Evolutionary conservation across 2,329 filamentous ascomycete genomes (phyloP).

Genomic region (Aspergillus sp.): DNA sequence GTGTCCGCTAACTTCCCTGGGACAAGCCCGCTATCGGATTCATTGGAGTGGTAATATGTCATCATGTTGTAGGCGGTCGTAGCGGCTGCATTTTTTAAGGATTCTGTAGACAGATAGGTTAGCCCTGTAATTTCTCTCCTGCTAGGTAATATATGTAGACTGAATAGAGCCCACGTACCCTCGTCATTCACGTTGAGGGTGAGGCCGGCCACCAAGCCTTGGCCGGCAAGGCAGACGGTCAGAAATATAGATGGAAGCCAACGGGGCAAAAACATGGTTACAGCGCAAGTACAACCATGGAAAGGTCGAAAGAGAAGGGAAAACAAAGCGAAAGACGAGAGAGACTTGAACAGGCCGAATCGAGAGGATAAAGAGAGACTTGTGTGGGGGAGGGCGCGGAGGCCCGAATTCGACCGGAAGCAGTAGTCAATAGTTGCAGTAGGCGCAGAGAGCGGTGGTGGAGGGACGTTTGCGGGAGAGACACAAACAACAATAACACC

Average conservation of each 20-base stretch:
- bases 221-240: conserved; percentile 4
- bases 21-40: conserved; percentile 23
- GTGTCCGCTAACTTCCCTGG: conserved; percentile 34
- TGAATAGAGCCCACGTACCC: conserved; percentile 4
- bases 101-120: conserved; percentile 2
- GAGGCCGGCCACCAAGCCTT: conserved; percentile 8
- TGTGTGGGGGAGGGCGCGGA: neutral
- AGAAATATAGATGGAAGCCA: conserved; percentile 6
- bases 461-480: neutral
- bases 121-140: too few relatives aligned
- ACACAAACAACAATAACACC: neutral
- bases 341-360: neutral
- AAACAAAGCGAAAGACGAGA: neutral
- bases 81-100: conserved; percentile 28
- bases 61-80: conserved; percentile 34
- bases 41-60: conserved; percentile 29
- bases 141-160: too few relatives aligned
- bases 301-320: neutral
- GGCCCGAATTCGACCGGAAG: too few relatives aligned
- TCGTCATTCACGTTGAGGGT: conserved; percentile 16
- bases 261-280: conserved; percentile 1
- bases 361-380: neutral
- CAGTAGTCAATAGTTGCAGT: too few relatives aligned
- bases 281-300: neutral
- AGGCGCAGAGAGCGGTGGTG: too few relatives aligned